A percentile compares a stretch with the other conserved stretches of the same genome.
Evolutionary conservation across 164 flowering plant species (phyloP).

Genomic region (Stephania japonica): DNA sequence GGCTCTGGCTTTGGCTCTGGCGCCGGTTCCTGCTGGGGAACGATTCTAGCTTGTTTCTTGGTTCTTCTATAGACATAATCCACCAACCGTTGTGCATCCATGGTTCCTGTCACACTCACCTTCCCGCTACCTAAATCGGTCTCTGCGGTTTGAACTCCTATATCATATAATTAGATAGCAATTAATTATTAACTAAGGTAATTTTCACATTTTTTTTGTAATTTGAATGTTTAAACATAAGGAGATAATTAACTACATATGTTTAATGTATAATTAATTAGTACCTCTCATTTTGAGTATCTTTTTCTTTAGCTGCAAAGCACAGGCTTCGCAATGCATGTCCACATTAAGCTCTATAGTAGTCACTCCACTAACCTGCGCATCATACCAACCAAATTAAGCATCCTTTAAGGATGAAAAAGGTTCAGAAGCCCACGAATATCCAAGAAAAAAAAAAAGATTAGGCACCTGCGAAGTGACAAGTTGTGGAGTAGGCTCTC

Average conservation of each 20-base stretch:
- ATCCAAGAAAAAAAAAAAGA: neutral
- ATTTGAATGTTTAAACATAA: neutral
- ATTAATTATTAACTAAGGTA: neutral
- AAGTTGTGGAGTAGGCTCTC: conserved; percentile 59
- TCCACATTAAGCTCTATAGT: conserved; percentile 75
- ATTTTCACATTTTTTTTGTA: neutral
- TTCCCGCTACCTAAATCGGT: conserved; percentile 59
- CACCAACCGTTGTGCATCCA: conserved; percentile 71
- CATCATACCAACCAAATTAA: neutral
- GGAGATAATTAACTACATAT: neutral
- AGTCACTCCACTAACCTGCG: conserved; percentile 55
- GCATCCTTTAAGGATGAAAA: no score
- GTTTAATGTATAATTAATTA: neutral
- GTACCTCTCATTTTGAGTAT: conserved; percentile 93
- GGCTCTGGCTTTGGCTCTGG: conserved; percentile 38
- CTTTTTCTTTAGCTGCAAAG: conserved; percentile 76
- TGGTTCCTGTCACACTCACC: conserved; percentile 82
- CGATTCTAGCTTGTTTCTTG: conserved; percentile 67
- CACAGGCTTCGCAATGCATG: conserved; percentile 97
- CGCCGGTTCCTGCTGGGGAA: conserved; percentile 57
- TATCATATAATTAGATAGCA: neutral
- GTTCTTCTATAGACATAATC: conserved; percentile 84
- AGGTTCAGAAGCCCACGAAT: neutral
- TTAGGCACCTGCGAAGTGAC: conserved; percentile 58
- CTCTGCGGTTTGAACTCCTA: conserved; percentile 79